Evolutionary conservation across 2,329 filamentous ascomycete genomes (phyloP), one percentile per base, ranked within the genome.

Genomic region (Aurifilum marmelostoma): DNA sequence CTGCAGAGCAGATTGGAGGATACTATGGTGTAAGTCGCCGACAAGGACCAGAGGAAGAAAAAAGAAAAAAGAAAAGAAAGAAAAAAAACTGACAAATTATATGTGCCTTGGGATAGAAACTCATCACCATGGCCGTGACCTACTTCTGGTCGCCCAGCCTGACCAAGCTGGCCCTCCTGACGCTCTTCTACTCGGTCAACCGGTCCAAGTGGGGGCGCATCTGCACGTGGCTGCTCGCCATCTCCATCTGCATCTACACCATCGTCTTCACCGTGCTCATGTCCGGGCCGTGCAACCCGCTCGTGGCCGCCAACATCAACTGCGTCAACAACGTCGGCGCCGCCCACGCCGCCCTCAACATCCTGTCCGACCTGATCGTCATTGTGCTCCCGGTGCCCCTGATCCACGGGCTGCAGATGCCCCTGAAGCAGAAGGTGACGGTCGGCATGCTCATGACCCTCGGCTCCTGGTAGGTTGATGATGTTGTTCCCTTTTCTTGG

Each of bases 281-380:
- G 47, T 66, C 65, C 24, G 73, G 72, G 11, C 74, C 73, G 21
- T 74, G 73, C 72, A 73, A 71, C 61, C 73, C 73, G 11, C 67
- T 72, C 52, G 64, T 69, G 41, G 64, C 65, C 1, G 69, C 58
- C 29, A 61, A 61, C 58, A 61, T 61, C 58, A n/a, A n/a, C n/a
- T n/a, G n/a, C n/a, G n/a, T n/a, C n/a, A n/a, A n/a, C n/a, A n/a
- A n/a, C n/a, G n/a, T n/a, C n/a, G n/a, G n/a, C n/a, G n/a, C n/a
- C n/a, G n/a, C n/a, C n/a, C n/a, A 61, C 12, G 59, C 59, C 11
- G 59, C 39, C 11, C 59, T 61, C 11, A 61, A 61, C 59, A 61
- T 61, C 39, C 12, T 61, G 59, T 82, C 81, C 34, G 82, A 84
- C 72, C 63, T 83, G 16, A 70, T 82, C 21, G 79, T 82, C 63